phyloP scores from a whole-genome alignment of 805 yeast genomes.

The Wickerhamomyces bisporus region DNA sequence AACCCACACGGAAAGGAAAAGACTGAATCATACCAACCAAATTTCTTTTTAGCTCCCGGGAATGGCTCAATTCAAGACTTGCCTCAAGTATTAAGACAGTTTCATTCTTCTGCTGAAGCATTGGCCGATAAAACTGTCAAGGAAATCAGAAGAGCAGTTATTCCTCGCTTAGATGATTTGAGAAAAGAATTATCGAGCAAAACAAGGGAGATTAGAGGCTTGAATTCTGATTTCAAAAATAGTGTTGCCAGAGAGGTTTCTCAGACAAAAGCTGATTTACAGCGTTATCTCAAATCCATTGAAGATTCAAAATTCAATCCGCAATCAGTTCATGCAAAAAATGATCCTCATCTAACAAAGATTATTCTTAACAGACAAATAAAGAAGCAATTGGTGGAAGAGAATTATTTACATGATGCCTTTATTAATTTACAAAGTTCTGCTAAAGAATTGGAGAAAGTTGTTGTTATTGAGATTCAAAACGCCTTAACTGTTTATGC shows the following conservation, averaged over 20 bases:
- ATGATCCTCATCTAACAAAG: conserved; percentile 82
- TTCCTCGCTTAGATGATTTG: conserved; percentile 64
- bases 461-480: conserved; percentile 83
- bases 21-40: conserved; percentile 12
- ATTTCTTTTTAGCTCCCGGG: conserved; percentile 72
- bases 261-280: conserved; percentile 54
- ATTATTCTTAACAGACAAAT: conserved; percentile 70
- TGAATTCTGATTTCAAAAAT: conserved; percentile 82
- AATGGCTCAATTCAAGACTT: conserved; percentile 79
- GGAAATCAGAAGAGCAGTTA: conserved; percentile 54
- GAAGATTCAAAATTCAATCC: conserved; percentile 51
- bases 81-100: conserved; percentile 62
- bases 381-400: conserved; percentile 73
- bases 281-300: conserved; percentile 52
- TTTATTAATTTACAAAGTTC: conserved; percentile 80
- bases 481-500: conserved; percentile 72
- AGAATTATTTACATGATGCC: conserved; percentile 84
- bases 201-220: conserved; percentile 78
- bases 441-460: conserved; percentile 83
- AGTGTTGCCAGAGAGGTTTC: conserved; percentile 64
- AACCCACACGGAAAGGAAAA: conserved; percentile 20
- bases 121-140: conserved; percentile 53
- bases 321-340: conserved; percentile 43
- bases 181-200: conserved; percentile 75
- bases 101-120: conserved; percentile 56